phyloP scores from a whole-genome alignment of 1,284 basidiomycete genomes.

The Tylopilus orsonianus region DNA sequence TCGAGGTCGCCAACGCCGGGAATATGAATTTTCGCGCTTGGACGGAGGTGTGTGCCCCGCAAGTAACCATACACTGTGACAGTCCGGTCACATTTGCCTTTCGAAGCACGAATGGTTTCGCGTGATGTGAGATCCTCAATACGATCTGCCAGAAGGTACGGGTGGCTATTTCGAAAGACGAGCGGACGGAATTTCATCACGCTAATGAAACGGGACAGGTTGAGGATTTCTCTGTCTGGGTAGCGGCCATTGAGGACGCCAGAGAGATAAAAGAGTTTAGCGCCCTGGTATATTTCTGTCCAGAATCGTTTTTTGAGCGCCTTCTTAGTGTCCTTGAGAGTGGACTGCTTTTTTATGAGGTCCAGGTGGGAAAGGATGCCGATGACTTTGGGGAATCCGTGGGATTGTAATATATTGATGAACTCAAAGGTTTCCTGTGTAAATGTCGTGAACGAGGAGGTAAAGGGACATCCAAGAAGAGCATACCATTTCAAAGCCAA shows the following conservation, averaged over 20 bases:
- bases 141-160: slow-evolving; percentile 95
- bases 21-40: slow-evolving; percentile 87
- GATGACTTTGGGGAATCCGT: slow-evolving; percentile 98
- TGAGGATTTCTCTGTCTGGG: slow-evolving; percentile 95
- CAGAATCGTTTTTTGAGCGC: slow-evolving; percentile 98
- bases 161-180: slow-evolving; percentile 93
- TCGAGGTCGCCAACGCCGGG: slow-evolving; percentile 91
- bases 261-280: slow-evolving; percentile 97
- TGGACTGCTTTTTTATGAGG: slow-evolving; percentile 91
- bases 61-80: slow-evolving; percentile 96
- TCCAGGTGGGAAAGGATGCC: slow-evolving; percentile 96
- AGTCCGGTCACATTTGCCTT: slow-evolving; percentile 88
- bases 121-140: slow-evolving; percentile 93
- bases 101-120: slow-evolving; percentile 73
- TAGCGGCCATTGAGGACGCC: slow-evolving; percentile 98
- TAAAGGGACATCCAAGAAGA: accelerated
- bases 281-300: slow-evolving; percentile 99
- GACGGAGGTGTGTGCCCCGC: slow-evolving; percentile 84
- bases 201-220: slow-evolving; percentile 92
- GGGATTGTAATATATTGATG: slow-evolving; percentile 93
- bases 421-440: slow-evolving; percentile 97
- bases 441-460: background rate
- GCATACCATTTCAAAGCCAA: slow-evolving; percentile 97
- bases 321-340: slow-evolving; percentile 91
- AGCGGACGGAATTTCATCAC: slow-evolving; percentile 99